Conservation (phyloP, 208 protist genomes). For the Angomonas deanei region DNA sequence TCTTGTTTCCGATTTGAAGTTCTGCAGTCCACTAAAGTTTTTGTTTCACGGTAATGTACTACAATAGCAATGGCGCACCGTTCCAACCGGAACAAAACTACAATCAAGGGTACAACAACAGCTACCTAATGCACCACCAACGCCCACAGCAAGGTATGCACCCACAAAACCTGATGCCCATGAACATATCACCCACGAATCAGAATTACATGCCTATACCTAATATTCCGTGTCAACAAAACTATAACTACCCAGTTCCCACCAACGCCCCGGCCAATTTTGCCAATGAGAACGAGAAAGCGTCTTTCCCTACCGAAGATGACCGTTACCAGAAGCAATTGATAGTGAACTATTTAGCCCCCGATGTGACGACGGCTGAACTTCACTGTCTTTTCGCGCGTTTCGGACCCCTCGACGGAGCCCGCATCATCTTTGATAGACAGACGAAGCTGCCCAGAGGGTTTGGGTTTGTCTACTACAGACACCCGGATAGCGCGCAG, state of each 20-base stretch:
- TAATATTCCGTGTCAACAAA: slow-evolving; percentile 15
- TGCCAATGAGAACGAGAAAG: slow-evolving; percentile 28
- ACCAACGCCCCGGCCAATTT: slow-evolving; percentile 5
- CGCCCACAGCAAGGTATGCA: slow-evolving; percentile 27
- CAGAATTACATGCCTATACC: slow-evolving; percentile 24
- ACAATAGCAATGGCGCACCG: neutral
- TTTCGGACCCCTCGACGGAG: slow-evolving; percentile 62
- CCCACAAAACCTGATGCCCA: slow-evolving; percentile 23
- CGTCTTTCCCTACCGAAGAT: slow-evolving; percentile 34
- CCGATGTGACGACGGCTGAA: slow-evolving; percentile 48
- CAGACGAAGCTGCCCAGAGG: slow-evolving; percentile 58
- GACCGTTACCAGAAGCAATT: slow-evolving; percentile 71
- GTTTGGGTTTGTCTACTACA: slow-evolving; percentile 80
- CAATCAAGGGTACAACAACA: slow-evolving; percentile 27
- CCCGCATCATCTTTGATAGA: slow-evolving; percentile 66
- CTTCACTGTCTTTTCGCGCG: slow-evolving; percentile 64
- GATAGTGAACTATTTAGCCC: slow-evolving; percentile 78
- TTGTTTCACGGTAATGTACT: neutral
- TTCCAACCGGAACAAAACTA: slow-evolving; percentile 26
- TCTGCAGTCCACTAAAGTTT: neutral
- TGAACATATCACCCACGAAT: slow-evolving; percentile 35
- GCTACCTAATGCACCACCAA: slow-evolving; percentile 27
- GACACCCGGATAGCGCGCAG: slow-evolving; percentile 43
- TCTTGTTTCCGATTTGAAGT: slow-evolving; percentile 1
- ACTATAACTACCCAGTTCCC: slow-evolving; percentile 16